A percentile compares a stretch with the other conserved stretches of the same genome.
Conservation (phyloP, 2,329 filamentous ascomycete genomes). For the Colletotrichum plurivorum region DNA sequence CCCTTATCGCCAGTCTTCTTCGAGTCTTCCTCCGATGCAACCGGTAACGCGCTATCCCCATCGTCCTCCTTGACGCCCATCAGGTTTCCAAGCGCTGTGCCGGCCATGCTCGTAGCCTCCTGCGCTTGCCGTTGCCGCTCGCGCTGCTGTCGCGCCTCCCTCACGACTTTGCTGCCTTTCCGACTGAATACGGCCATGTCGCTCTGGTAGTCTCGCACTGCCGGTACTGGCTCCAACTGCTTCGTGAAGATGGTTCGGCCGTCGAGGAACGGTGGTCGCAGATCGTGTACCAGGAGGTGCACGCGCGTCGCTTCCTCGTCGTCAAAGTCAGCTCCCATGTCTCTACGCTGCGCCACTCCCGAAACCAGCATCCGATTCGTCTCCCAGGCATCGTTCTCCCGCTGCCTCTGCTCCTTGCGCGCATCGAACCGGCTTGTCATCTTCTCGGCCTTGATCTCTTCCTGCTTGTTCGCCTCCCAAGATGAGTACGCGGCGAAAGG, state of each 20-base stretch:
- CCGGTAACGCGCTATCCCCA: constrained; percentile 88
- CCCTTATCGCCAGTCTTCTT: constrained; percentile 61
- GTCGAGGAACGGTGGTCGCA: constrained; percentile 94
- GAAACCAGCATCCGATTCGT: constrained; percentile 98
- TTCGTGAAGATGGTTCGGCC: constrained; percentile 97
- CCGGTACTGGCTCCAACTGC: constrained; percentile 94
- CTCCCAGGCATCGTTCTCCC: constrained; percentile 98
- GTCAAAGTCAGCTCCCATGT: constrained; percentile 86
- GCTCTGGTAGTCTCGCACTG: constrained; percentile 92
- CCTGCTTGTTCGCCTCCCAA: constrained; percentile 80
- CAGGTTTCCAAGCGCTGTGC: constrained; percentile 92
- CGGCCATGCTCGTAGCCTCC: constrained; percentile 92
- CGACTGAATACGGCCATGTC: constrained; percentile 99
- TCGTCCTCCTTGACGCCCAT: constrained; percentile 96
- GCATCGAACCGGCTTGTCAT: constrained; percentile 79
- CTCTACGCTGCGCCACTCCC: constrained; percentile 90
- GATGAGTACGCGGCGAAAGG: constrained; percentile 85
- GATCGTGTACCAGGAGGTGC: constrained; percentile 92
- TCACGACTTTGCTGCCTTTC: constrained; percentile 94
- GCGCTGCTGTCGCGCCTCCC: constrained; percentile 90
- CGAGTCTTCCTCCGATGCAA: constrained; percentile 78
- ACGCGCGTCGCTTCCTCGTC: constrained; percentile 92
- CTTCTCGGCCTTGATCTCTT: constrained; percentile 83
- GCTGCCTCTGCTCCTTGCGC: constrained; percentile 86
- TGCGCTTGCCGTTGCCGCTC: constrained; percentile 95